Conservation (phyloP, 352 stramenopile species). For the Phytophthora macrochlamydospora region DNA sequence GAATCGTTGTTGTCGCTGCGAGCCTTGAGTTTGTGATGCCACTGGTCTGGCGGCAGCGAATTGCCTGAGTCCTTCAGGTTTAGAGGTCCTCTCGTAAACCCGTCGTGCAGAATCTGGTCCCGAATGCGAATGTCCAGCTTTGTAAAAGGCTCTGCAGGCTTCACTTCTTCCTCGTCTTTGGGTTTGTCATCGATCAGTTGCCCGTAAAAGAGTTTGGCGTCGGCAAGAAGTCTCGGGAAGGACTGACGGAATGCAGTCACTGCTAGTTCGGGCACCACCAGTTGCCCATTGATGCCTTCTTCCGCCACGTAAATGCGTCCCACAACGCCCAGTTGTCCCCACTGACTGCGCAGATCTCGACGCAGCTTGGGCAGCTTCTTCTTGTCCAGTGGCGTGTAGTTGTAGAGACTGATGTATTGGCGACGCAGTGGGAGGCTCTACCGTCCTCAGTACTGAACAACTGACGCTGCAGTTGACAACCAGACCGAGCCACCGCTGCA, state of each 20-base stretch:
- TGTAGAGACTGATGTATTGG: constrained; percentile 70
- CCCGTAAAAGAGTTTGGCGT: constrained; percentile 34
- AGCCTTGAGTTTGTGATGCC: constrained; percentile 44
- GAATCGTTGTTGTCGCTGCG: constrained; percentile 33
- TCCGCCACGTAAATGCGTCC: constrained; percentile 92
- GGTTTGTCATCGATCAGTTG: constrained; percentile 28
- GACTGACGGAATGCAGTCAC: constrained; percentile 39
- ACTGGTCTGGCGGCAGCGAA: constrained; percentile 29
- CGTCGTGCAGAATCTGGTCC: constrained; percentile 91
- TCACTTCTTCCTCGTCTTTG: neutral
- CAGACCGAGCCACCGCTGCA: neutral
- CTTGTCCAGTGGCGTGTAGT: constrained; percentile 50
- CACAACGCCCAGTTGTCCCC: constrained; percentile 52
- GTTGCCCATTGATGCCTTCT: constrained; percentile 96
- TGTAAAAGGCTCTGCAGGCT: constrained; percentile 46
- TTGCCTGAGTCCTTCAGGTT: constrained; percentile 30
- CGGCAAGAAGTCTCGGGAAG: constrained; percentile 25
- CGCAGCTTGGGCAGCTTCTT: constrained; percentile 43
- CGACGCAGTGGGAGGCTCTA: constrained; percentile 11
- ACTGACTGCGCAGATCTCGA: constrained; percentile 37
- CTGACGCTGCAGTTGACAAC: constrained; percentile 3
- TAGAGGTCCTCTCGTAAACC: constrained; percentile 40
- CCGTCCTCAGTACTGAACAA: constrained; percentile 6
- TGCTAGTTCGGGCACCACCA: constrained; percentile 87
- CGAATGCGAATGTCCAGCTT: constrained; percentile 92